These are phyloP conservation scores for Picochlorum sp. DNA, from an alignment of 139 green algal species.

Conservation along the genomic window DNA sequence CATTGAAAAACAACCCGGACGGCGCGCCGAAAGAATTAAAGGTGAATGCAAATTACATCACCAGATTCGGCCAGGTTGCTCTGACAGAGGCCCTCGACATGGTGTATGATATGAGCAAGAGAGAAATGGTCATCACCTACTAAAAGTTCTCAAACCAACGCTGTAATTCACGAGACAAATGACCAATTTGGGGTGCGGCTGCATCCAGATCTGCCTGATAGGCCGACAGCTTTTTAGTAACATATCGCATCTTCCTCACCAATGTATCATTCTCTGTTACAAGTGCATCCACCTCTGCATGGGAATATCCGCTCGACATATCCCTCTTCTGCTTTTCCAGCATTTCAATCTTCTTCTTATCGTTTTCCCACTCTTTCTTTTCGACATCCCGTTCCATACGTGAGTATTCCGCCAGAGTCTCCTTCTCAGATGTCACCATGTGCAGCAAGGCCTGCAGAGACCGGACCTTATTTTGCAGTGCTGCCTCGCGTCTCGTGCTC, in stretches of 20 bases:
- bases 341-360: background rate
- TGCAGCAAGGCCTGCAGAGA: background rate
- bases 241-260: background rate
- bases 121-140: slow-evolving; percentile 38
- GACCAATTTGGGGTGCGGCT: background rate
- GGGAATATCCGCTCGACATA: background rate
- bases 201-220: background rate
- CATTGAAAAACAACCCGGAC: slow-evolving; percentile 82
- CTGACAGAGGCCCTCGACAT: slow-evolving; percentile 90
- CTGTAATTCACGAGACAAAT: background rate
- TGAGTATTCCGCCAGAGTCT: background rate
- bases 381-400: background rate
- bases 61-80: slow-evolving; percentile 83
- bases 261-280: background rate
- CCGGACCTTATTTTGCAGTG: too few relatives aligned
- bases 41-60: slow-evolving; percentile 93
- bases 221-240: background rate
- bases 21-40: slow-evolving; percentile 71
- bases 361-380: background rate
- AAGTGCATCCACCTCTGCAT: background rate
- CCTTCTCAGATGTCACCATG: background rate
- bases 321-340: background rate
- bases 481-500: too few relatives aligned
- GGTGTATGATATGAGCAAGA: slow-evolving; percentile 82
- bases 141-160: background rate